Evolutionary conservation across 805 yeast genomes (phyloP), one percentile per base, ranked within the genome.

Genomic region (Yamadazyma nakazawae): DNA sequence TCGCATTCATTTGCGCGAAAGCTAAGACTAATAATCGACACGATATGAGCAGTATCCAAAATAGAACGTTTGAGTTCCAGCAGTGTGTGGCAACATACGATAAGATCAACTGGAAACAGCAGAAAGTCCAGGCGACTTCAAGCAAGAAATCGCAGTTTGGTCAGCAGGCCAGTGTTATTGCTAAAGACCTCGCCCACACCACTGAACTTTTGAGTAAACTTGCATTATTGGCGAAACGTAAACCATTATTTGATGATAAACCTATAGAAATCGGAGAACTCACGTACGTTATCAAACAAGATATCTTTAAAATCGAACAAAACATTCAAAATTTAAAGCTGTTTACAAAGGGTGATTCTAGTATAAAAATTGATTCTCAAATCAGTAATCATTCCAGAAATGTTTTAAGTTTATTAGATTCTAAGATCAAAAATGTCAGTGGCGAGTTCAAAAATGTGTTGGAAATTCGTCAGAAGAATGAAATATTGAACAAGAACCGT

Each of bases 231-330:
- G 97, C 99, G 3, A 89, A 86, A 63, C 75, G 90, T 56, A 91
- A 90, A 62, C 96, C 97, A 16, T 67, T 92, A 61, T 88, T 94
- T 54, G 96, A 91, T 60, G 99, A 94, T 66, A 84, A 86, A 54
- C 97, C 98, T 0, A 84, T 88, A 13, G 98, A 94, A 61, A 88
- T 94, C 52, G 88, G 91, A 17, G 97, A 94, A 63, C 72, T 94
- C 53, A 91, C 99, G 0, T 87, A 84, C 55, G 84, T 90, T 36
- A 83, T 85, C 50, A 87, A 85, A 53, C 97, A 94, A 63, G 96
- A 87, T 58, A 82, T 94, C 42, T 83, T 90, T 60, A 81, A 81
- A 54, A 81, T 94, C 52, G 96, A 88, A 58, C 81, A 84, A 57
- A 76, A 76, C 51, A 75, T 87, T 53, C 82, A 81, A 56, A 80